Evolutionary conservation across 345 rosid species (phyloP).

Genomic region (Syzygium grande): DNA sequence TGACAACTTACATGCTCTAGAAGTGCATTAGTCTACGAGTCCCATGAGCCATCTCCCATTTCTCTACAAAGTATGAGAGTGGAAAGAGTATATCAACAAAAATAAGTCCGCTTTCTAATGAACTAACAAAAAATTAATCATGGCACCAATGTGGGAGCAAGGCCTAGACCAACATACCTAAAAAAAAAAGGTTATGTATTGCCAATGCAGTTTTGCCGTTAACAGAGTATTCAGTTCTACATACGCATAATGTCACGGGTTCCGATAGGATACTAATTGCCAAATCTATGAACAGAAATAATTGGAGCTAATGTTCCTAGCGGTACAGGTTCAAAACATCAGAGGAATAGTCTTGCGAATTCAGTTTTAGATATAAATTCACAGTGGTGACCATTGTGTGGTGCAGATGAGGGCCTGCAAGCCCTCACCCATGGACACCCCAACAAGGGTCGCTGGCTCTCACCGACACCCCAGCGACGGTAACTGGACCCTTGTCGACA

Average conservation of each 20-base stretch:
- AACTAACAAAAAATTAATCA: background rate
- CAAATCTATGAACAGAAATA: background rate
- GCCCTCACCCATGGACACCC: background rate
- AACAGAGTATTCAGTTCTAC: background rate
- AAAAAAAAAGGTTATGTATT: background rate
- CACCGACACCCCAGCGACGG: too few relatives aligned
- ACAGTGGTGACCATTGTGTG: background rate
- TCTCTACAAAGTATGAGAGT: constrained; percentile 25
- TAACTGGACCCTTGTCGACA: background rate
- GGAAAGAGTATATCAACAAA: background rate
- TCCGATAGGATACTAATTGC: background rate
- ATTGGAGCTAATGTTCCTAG: background rate
- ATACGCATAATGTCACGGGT: background rate
- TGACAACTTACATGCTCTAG: constrained; percentile 42
- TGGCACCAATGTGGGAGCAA: background rate
- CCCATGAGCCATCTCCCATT: constrained; percentile 84
- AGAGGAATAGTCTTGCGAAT: background rate
- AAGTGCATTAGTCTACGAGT: constrained; percentile 77
- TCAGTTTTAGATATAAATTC: background rate
- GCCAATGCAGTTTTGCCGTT: background rate
- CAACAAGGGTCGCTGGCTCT: background rate
- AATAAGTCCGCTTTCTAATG: background rate
- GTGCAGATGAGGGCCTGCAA: accelerated
- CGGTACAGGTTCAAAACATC: background rate
- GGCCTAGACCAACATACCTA: background rate